A percentile compares a stretch with the other conserved stretches of the same genome.
Evolutionary conservation across 2,329 filamentous ascomycete genomes (phyloP).

Genomic region (Stagonosporopsis vannaccii): DNA sequence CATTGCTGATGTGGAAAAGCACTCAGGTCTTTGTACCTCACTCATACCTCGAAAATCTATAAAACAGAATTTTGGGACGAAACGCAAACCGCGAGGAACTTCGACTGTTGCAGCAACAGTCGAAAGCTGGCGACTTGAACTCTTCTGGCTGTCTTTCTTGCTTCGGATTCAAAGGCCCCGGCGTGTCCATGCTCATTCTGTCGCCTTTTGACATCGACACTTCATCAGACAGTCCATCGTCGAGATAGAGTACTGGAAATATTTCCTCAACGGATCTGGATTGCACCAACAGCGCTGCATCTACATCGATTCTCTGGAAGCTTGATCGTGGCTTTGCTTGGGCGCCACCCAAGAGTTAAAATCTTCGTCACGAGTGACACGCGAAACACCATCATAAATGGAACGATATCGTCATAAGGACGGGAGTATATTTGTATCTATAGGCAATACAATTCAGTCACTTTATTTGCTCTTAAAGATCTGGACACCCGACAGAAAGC

Average conservation of each 20-base stretch:
- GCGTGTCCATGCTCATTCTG: neutral
- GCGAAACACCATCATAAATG: neutral
- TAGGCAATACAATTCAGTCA: conserved; percentile 6
- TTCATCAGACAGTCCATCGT: neutral
- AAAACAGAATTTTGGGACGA: conserved; percentile 11
- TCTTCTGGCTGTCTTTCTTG: neutral
- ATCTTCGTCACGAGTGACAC: too few species aligned
- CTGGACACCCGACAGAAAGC: neutral
- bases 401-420: neutral
- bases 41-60: conserved; percentile 3
- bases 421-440: conserved; percentile 10
- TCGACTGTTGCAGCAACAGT: neutral
- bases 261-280: neutral
- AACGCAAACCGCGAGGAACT: neutral
- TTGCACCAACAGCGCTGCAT: neutral
- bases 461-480: neutral
- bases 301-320: neutral
- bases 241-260: neutral
- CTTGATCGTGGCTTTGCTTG: neutral
- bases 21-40: neutral
- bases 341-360: neutral
- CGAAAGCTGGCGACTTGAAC: neutral
- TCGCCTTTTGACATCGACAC: neutral
- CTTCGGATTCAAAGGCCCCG: neutral
- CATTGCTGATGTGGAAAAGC: conserved; percentile 1